Evolutionary conservation across 805 yeast species (phyloP), one percentile per base, ranked within the genome.

Genomic region (Ogataea methanolica): DNA sequence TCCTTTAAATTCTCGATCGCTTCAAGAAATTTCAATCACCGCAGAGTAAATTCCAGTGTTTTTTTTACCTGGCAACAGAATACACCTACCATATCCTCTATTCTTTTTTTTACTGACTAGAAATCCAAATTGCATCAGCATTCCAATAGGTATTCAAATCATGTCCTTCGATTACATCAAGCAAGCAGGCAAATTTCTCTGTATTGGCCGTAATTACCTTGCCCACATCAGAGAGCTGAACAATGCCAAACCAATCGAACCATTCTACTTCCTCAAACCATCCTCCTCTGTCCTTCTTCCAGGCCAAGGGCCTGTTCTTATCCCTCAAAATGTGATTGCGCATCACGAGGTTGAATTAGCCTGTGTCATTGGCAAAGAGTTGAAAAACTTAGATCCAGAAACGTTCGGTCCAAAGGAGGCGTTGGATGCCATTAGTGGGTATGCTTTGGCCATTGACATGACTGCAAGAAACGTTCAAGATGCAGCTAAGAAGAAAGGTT

Each of bases 181-280:
- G 47, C 60, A 70, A 17, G 90, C 88, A 2, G 76, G 83, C 35
- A 94, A 94, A 69, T 79, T 92, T 60, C 78, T 94, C 16, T 94
- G 99, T 67, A 92, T 94, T 55, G 99, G 99, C 40, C 84, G 99
- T 59, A 94, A 94, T 68, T 94, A 90, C 64, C 95, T 89, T n/a
- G 97, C 96, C 19, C 99, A 94, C 60, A 88, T 90, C 62, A 79
- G 85, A 52, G 99, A 94, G 66, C 73, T 94, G 48, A 85, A 88
- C 73, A 94, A 91, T 63, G 67, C 79, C 22, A 75, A 78, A 19
- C 98, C 99, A 2, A 71, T 74, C 34, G 88, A 83, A 61, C 99
- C 99, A 3, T 92, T 94, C 58, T 94, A 85, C 74, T 94, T 94
- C 65, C 70, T 91, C 54, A 94, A 94, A 68, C 99, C 99, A 11